Conservation (phyloP, 305 asterid species). For the Fraxinus dipetala region DNA sequence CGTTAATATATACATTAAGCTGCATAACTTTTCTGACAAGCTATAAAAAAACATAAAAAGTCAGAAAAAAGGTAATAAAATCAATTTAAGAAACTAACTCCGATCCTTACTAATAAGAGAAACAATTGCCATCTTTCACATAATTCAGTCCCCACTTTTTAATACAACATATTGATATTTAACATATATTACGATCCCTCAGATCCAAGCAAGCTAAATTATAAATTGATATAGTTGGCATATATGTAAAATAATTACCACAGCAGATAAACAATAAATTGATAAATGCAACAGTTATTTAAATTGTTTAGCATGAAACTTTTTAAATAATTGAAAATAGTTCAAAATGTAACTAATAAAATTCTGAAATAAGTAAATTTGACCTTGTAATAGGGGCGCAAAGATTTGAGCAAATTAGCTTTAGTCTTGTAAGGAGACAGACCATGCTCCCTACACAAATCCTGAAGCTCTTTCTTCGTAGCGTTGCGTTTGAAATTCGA, state of each 20-base stretch:
- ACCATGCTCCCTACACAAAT: constrained; percentile 20
- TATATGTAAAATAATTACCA: not conserved
- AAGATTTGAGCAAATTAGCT: constrained; percentile 18
- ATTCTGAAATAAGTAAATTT: not conserved
- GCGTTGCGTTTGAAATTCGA: not conserved
- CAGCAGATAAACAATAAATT: not conserved
- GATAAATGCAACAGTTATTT: not conserved
- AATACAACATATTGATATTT: not conserved
- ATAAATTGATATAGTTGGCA: not conserved
- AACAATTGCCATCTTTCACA: not conserved
- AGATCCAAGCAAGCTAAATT: not conserved
- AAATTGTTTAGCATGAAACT: not conserved
- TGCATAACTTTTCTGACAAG: not conserved
- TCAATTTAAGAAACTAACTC: not conserved
- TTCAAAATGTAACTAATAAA: not conserved
- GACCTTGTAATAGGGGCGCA: constrained; percentile 25
- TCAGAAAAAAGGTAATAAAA: not conserved
- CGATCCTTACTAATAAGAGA: not conserved
- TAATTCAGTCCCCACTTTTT: not conserved
- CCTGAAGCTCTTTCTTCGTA: constrained; percentile 22
- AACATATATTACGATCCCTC: not conserved
- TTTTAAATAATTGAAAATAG: not conserved
- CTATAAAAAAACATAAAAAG: not conserved
- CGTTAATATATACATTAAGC: not conserved
- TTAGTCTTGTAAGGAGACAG: constrained; percentile 27